Conservation (phyloP, 208 protist genomes). For the Trypanosoma lewisi region DNA sequence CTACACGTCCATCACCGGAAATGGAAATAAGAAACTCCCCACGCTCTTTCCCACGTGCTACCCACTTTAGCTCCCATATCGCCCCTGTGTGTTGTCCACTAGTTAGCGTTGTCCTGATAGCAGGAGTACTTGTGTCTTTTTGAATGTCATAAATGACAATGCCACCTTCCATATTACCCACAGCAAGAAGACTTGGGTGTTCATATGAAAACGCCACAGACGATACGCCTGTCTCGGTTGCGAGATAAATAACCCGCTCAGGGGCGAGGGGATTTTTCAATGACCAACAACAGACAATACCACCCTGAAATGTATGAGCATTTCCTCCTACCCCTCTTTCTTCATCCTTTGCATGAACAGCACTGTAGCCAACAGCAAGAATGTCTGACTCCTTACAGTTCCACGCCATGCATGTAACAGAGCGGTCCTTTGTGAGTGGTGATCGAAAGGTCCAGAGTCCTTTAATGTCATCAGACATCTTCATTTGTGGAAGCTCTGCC, state of each 20-base stretch:
- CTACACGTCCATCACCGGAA: conserved; percentile 94
- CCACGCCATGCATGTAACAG: conserved; percentile 91
- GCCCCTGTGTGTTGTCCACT: conserved; percentile 92
- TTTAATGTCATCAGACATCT: conserved; percentile 50
- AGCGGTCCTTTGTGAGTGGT: conserved; percentile 63
- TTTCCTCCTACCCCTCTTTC: not conserved
- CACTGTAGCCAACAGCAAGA: conserved; percentile 86
- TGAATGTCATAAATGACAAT: conserved; percentile 94
- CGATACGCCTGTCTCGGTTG: conserved; percentile 83
- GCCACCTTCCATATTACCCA: conserved; percentile 90
- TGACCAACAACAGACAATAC: conserved; percentile 96
- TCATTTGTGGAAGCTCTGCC: conserved; percentile 27
- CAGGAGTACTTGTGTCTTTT: conserved; percentile 65
- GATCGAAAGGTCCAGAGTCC: conserved; percentile 87
- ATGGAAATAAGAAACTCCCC: conserved; percentile 94
- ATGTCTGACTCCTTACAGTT: conserved; percentile 91
- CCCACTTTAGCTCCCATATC: conserved; percentile 94
- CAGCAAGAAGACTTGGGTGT: conserved; percentile 91
- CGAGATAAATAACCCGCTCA: conserved; percentile 83
- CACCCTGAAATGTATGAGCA: conserved; percentile 31
- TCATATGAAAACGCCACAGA: conserved; percentile 90
- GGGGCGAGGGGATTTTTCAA: conserved; percentile 94
- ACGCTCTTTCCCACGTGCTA: conserved; percentile 81
- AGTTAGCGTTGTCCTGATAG: conserved; percentile 53
- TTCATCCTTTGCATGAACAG: conserved; percentile 2